Evolutionary conservation across 495 filamentous ascomycete genomes (phyloP).

Genomic region (Penicillium arizonense): DNA sequence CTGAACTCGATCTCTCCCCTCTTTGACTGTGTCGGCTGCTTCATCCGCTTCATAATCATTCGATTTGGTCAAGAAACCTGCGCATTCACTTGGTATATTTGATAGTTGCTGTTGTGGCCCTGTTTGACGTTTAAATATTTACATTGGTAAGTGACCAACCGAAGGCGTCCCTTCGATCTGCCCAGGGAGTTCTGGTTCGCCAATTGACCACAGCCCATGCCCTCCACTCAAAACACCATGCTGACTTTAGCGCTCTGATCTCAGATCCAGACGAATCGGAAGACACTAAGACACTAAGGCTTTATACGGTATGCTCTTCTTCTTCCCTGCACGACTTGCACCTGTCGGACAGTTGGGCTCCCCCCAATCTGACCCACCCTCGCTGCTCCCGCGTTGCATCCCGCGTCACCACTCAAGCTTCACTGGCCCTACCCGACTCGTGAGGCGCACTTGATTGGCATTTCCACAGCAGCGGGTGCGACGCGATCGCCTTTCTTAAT

Average conservation of each 20-base stretch:
- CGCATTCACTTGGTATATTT: not conserved
- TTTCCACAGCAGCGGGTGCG: conserved; percentile 25
- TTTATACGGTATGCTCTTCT: not conserved
- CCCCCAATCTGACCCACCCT: conserved; percentile 35
- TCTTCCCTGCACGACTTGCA: conserved; percentile 35
- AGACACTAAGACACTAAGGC: conserved; percentile 7
- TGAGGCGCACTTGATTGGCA: conserved; percentile 30
- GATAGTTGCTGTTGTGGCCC: conserved; percentile 8
- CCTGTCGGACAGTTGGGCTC: conserved; percentile 22
- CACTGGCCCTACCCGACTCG: conserved; percentile 16
- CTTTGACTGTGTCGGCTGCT: not conserved
- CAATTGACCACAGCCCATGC: conserved; percentile 33
- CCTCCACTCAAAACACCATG: conserved; percentile 9
- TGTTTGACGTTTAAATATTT: conserved; percentile 5
- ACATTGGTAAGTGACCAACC: conserved; percentile 24
- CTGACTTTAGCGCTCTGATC: conserved; percentile 23
- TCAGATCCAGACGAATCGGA: conserved; percentile 32
- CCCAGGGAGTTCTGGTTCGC: conserved; percentile 43
- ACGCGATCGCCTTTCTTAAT: conserved; percentile 17
- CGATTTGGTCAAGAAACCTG: not conserved
- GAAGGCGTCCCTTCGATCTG: conserved; percentile 19
- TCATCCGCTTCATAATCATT: conserved; percentile 2
- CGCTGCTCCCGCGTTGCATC: conserved; percentile 37
- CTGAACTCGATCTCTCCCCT: not conserved
- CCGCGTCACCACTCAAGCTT: conserved; percentile 19